Percentiles rank a stretch among this genome's conserved stretches.
phyloP scores from a whole-genome alignment of 2,329 filamentous ascomycete genomes.

The Nigrospora oryzae region DNA sequence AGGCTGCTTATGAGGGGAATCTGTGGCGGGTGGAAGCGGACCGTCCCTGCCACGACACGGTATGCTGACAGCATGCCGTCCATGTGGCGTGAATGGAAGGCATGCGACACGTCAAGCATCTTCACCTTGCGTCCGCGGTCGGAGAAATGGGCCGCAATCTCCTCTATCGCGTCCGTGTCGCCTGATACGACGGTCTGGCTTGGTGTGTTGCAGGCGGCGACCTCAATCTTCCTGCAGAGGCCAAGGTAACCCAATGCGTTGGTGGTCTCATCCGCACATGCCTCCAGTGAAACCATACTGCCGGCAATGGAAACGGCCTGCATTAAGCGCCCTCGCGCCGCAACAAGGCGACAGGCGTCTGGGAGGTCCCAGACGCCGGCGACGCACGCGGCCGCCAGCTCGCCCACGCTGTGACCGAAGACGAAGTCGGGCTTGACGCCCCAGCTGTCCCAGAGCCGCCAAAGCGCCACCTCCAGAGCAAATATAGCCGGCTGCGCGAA shows the following conservation, averaged over 20 bases:
- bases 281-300: slow-evolving; percentile 14
- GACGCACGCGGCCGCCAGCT: slow-evolving; percentile 16
- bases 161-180: slow-evolving; percentile 5
- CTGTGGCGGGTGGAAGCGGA: slow-evolving; percentile 2
- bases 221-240: slow-evolving; percentile 1
- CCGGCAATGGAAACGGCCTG: slow-evolving; percentile 5
- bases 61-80: slow-evolving; percentile 8
- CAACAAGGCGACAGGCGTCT: slow-evolving; percentile 17
- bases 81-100: slow-evolving; percentile 11
- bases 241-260: neutral
- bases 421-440: slow-evolving; percentile 14
- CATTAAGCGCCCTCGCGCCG: slow-evolving; percentile 17
- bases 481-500: slow-evolving; percentile 20
- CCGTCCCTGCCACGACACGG: slow-evolving; percentile 4
- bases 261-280: neutral
- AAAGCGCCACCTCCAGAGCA: slow-evolving; percentile 18
- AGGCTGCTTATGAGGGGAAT: neutral
- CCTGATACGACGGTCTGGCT: slow-evolving; percentile 10
- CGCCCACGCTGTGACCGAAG: slow-evolving; percentile 13
- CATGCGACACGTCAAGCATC: slow-evolving; percentile 5
- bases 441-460: slow-evolving; percentile 14
- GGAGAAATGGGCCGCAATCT: slow-evolving; percentile 4
- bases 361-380: slow-evolving; percentile 16
- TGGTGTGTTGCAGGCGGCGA: slow-evolving; percentile 9
- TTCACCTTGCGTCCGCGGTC: slow-evolving; percentile 5